Evolutionary conservation across 495 filamentous ascomycete species (phyloP), one percentile per base, ranked within the genome.

Genomic region (Neurospora sp.): DNA sequence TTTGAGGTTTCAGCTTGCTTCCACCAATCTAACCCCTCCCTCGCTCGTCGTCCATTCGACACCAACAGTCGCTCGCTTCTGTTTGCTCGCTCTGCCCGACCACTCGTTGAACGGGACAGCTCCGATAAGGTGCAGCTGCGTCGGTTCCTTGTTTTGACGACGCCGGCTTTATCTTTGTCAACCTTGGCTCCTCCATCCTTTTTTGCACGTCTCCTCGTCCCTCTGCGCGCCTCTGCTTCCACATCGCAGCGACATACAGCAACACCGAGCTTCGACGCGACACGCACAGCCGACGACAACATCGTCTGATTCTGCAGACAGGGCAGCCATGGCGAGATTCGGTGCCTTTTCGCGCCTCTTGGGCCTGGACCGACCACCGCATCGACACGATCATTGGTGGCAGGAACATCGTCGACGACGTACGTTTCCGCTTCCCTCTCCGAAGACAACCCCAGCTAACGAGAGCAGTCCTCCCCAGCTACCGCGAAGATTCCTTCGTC

Each of bases 381-480:
- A 72, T 73, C 38, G 77, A 74, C 78, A 77, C 74, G 79, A 84
- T 8, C 73, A 77, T 73, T 82, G 82, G 70, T 76, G 80, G 73
- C 74, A 80, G 37, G 84, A 84, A 53, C 80, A 79, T 37, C 76
- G 80, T 27, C 78, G 81, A 44, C 80, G 79, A 42, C 78, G 83
- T 85, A 72, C 74, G 83, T 81, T 31, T 39, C 38, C 22, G 22
- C 22, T 31, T 31, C 41, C 20, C 20, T 65, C 5, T 2, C 42
- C 39, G 14, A 3, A 75, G 42, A 71, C 73, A 53, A 20, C 44
- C 74, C 75, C 79, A 70, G 80, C 72, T 69, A 69, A 70, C 41
- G 48, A 68, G 44, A 48, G 40, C 79, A 84, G 89, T 93, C 22
- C 87, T 92, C n/a, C 91, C 93, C 4, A 84, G 86, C 69, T 85